Conservation (phyloP, 352 stramenopile genomes). For the Lagenidium giganteum region DNA sequence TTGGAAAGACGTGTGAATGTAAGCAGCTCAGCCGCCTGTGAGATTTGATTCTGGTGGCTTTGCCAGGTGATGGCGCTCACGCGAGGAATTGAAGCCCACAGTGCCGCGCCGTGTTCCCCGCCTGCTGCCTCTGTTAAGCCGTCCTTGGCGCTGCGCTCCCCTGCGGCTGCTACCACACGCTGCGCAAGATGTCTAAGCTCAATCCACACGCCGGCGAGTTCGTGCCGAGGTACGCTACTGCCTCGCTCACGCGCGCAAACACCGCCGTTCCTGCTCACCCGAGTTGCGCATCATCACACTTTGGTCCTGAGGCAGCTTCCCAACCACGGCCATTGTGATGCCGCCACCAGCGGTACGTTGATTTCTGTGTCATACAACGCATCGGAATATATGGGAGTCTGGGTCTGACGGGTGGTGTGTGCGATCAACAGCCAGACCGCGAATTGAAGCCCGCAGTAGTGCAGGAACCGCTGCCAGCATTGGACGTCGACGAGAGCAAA, state of each 20-base stretch:
- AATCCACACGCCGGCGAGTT: slow-evolving; percentile 84
- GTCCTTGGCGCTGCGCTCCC: too few relatives aligned
- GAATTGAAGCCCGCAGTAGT: background rate
- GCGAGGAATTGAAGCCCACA: too few relatives aligned
- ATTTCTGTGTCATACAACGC: too few relatives aligned
- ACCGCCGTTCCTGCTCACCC: background rate
- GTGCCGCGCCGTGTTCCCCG: too few relatives aligned
- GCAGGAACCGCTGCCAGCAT: slow-evolving; percentile 2
- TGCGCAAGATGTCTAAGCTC: slow-evolving; percentile 33
- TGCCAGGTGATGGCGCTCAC: too few relatives aligned
- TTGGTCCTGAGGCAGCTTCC: slow-evolving; percentile 24
- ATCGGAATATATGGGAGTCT: too few relatives aligned
- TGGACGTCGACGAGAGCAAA: slow-evolving; percentile 1
- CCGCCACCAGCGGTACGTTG: background rate
- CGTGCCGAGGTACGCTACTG: slow-evolving; percentile 56
- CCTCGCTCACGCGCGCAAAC: background rate
- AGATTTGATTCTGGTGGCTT: too few relatives aligned
- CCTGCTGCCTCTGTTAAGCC: too few relatives aligned
- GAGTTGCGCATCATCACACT: too few relatives aligned
- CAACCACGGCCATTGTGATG: slow-evolving; percentile 9
- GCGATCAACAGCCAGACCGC: background rate
- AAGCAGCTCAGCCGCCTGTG: too few relatives aligned
- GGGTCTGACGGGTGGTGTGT: too few relatives aligned
- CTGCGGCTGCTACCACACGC: background rate
- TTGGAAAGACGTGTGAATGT: too few relatives aligned